Base-by-base conservation (phyloP, 1,284 basidiomycete genomes). In the Pterula multifida region DNA sequence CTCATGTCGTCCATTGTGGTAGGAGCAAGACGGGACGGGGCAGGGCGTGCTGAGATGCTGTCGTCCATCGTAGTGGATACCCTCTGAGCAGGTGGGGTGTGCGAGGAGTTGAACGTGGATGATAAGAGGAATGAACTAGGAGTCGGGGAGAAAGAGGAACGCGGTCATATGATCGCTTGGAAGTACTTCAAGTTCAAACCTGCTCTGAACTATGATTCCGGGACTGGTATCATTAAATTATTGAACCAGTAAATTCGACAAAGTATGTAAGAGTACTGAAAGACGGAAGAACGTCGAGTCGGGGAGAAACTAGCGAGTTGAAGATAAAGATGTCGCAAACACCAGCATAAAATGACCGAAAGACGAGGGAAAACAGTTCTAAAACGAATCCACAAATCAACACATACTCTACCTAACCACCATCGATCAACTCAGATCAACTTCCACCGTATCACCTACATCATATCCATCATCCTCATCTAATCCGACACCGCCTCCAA, bases 361-460 rank as follows among this genome's bases (percentile, higher is more conserved):
- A 32, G 28, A 32, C 6, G 6, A 32, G 15, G 6, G 15, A 6
- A 32, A 15, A 32, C 28, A 32, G 15, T 6, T 32, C 6, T 6
- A 32, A 32, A 15, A 32, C 28, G 6, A 32, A 32, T 6, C 6
- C 28, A 6, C 6, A 32, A 32, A 32, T 15, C 28, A 32, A 32
- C 28, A 6, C 28, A 6, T 15, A 32, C 28, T 32, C 28, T 6
- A 32, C 6, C 6, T 15, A 32, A 32, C 15, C 15, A 6, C 28
- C 6, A 32, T 6, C 28, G 28, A 32, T 32, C 47, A 72, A 55
- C 68, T 72, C 45, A 74, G 56, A 24, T 69, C 73, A 26, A 78
- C 76, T 55, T 87, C 85, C 36, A 78, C 85, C 6, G 83, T 86
- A 60, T 81, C 81, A 0, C 84, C 85, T 39, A 87, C 72, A 22